Evolutionary conservation across 2,329 filamentous ascomycete genomes (phyloP).

Genomic region (Leptodontidium sp.): DNA sequence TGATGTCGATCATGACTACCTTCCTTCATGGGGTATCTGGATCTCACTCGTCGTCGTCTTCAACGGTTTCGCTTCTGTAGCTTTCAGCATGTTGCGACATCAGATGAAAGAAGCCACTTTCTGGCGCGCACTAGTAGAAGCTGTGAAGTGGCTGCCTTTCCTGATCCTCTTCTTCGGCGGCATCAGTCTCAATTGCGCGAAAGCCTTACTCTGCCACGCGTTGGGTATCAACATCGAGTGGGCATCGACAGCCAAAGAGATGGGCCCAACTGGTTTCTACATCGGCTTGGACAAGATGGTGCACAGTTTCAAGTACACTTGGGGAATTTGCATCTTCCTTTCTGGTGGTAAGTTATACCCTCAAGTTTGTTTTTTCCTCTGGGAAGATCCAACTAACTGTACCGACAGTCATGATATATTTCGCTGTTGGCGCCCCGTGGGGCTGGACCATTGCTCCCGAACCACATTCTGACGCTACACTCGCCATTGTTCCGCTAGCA

Average conservation of each 20-base stretch:
- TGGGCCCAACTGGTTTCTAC: slow-evolving; percentile 63
- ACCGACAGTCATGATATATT: slow-evolving; percentile 38
- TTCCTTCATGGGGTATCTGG: slow-evolving; percentile 71
- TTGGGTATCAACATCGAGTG: slow-evolving; percentile 53
- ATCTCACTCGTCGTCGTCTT: slow-evolving; percentile 71
- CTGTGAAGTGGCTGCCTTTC: slow-evolving; percentile 59
- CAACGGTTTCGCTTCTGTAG: slow-evolving; percentile 49
- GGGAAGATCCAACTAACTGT: background rate
- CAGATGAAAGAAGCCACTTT: slow-evolving; percentile 30
- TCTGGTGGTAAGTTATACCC: slow-evolving; percentile 8
- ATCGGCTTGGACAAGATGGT: slow-evolving; percentile 63
- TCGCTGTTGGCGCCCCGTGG: slow-evolving; percentile 35
- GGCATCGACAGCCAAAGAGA: slow-evolving; percentile 66
- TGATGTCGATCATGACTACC: slow-evolving; percentile 70
- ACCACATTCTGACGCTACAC: background rate
- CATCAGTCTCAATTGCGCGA: slow-evolving; percentile 51
- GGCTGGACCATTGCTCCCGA: slow-evolving; percentile 66
- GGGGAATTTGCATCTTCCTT: slow-evolving; percentile 30
- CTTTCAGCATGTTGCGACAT: slow-evolving; percentile 33
- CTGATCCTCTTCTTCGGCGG: slow-evolving; percentile 52
- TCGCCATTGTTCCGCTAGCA: slow-evolving; percentile 64
- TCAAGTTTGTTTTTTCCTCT: background rate
- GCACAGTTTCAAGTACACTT: slow-evolving; percentile 63
- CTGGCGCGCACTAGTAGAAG: slow-evolving; percentile 55
- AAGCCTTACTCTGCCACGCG: slow-evolving; percentile 51